Evolutionary conservation across 192 early-diverging fungal species (phyloP).

Genomic region (Coemansia sp.): DNA sequence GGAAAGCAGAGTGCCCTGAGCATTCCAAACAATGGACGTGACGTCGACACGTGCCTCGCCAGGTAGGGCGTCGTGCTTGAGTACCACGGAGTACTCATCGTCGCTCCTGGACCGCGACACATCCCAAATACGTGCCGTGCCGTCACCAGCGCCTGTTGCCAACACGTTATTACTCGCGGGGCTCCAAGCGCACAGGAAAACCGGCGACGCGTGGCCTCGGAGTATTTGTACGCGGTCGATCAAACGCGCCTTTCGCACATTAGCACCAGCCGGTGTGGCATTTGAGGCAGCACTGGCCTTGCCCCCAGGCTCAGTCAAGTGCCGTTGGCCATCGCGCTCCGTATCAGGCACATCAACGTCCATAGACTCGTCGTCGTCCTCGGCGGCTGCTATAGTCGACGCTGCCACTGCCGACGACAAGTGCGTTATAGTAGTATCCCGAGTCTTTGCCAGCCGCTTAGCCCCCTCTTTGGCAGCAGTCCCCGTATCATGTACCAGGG

Average conservation of each 20-base stretch:
- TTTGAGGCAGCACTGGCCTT: neutral
- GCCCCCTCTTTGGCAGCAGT: conserved; percentile 6
- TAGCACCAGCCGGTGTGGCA: neutral
- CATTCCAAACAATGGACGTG: conserved; percentile 83
- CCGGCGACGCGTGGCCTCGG: conserved; percentile 68
- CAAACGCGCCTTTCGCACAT: conserved; percentile 10
- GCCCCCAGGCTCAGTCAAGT: neutral
- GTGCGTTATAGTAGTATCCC: conserved; percentile 3
- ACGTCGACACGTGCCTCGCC: conserved; percentile 65
- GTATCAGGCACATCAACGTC: conserved; percentile 47
- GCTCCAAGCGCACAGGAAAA: conserved; percentile 81
- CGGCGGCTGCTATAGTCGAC: neutral
- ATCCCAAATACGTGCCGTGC: conserved; percentile 84
- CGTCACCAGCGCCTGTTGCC: conserved; percentile 77
- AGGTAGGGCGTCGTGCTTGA: conserved; percentile 48
- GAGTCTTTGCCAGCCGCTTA: conserved; percentile 13
- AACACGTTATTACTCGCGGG: conserved; percentile 60
- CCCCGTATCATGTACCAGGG: conserved; percentile 31
- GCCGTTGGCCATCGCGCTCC: conserved; percentile 20
- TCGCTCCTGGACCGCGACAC: conserved; percentile 57
- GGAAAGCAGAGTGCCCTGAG: conserved; percentile 73
- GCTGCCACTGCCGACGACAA: neutral
- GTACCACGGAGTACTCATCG: conserved; percentile 53
- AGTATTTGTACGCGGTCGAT: conserved; percentile 57
- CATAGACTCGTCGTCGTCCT: conserved; percentile 18